phyloP scores from a whole-genome alignment of 2,329 filamentous ascomycete species.

The Ophiosphaerella korrae region DNA sequence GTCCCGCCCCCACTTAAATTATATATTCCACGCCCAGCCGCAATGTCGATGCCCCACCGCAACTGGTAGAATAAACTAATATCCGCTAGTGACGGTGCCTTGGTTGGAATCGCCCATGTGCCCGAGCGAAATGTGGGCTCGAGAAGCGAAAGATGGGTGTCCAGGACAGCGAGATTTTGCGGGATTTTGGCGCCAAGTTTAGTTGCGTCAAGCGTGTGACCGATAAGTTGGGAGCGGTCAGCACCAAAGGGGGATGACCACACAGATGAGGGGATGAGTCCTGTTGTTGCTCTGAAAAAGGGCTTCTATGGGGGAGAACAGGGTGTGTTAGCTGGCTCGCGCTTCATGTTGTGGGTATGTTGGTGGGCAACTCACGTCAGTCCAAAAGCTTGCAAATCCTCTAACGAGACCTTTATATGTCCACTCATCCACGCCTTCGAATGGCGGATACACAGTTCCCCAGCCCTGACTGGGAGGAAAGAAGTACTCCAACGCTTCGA shows the following conservation, averaged over 20 bases:
- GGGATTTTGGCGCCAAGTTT: constrained; percentile 49
- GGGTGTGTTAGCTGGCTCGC: too few species aligned
- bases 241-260: constrained; percentile 48
- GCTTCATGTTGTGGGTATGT: too few species aligned
- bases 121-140: constrained; percentile 41
- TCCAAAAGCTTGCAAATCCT: constrained; percentile 51
- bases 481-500: constrained; percentile 41
- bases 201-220: constrained; percentile 44
- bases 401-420: constrained; percentile 44
- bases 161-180: constrained; percentile 44
- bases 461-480: constrained; percentile 37
- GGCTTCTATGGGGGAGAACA: constrained; percentile 27
- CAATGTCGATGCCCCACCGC: constrained; percentile 48
- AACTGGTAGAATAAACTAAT: constrained; percentile 48
- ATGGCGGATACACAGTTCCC: constrained; percentile 43
- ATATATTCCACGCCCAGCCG: constrained; percentile 39
- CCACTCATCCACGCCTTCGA: constrained; percentile 31
- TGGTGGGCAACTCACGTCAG: constrained; percentile 30
- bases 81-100: constrained; percentile 44
- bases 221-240: constrained; percentile 48
- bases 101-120: constrained; percentile 45
- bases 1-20: constrained; percentile 46
- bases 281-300: constrained; percentile 48
- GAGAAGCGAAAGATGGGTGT: constrained; percentile 45
- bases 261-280: constrained; percentile 48